Percentiles rank a stretch among this genome's conserved stretches.
phyloP scores from a whole-genome alignment of 257 asterid species.

The Ilex aquifolium region DNA sequence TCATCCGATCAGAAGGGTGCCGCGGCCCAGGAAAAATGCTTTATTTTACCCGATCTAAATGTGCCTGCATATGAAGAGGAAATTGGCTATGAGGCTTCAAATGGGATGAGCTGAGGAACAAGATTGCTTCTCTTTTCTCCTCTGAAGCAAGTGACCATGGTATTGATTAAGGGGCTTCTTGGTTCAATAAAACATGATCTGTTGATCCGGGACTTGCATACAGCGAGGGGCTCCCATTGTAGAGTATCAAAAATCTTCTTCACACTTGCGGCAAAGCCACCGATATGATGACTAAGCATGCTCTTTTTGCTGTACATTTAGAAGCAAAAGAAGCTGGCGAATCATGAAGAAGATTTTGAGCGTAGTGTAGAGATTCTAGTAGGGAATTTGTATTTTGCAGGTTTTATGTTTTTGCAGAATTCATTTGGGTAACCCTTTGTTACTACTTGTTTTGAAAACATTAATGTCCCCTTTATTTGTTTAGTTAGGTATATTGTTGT shows the following conservation, averaged over 20 bases:
- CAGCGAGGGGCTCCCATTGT: no score
- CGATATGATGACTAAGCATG: no score
- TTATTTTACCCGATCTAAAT: conserved; percentile 34
- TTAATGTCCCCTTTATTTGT: no score
- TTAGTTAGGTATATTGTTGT: no score
- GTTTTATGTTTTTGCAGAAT: background rate
- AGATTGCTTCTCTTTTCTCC: background rate
- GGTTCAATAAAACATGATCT: no score
- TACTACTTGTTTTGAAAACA: no score
- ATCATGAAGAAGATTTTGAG: background rate
- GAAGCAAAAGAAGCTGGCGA: no score
- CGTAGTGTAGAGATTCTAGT: conserved; percentile 16
- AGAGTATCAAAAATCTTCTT: background rate
- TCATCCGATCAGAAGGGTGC: conserved; percentile 6
- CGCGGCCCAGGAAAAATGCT: conserved; percentile 12
- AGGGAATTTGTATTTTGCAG: conserved; percentile 2
- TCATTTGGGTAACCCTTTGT: no score
- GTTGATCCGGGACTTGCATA: no score
- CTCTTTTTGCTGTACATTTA: no score
- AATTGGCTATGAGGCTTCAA: background rate
- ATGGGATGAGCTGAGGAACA: conserved; percentile 9
- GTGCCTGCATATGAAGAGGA: conserved; percentile 32
- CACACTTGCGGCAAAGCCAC: no score
- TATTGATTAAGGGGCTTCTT: background rate
- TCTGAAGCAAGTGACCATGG: conserved; percentile 2